Percentiles rank a stretch among this genome's conserved stretches.
These are phyloP conservation scores for Boletus patriciae DNA, from an alignment of 768 basidiomycete genomes.

Conservation along the genomic window DNA sequence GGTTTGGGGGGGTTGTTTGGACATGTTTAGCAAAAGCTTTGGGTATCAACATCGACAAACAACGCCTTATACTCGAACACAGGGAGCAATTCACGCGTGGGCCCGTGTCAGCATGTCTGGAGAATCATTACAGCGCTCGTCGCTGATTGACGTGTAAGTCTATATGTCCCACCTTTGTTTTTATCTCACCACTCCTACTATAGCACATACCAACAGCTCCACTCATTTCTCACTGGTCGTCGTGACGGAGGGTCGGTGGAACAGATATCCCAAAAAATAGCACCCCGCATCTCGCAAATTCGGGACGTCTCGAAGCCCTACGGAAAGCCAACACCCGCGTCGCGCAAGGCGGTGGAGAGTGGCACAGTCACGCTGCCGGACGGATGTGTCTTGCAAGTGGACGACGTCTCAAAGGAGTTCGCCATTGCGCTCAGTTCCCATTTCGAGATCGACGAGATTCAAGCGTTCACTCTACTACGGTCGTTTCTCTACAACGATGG, in stretches of 20 bases:
- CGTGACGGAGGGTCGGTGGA: constrained; percentile 58
- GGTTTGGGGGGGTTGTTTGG: constrained; percentile 10
- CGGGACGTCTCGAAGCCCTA: constrained; percentile 62
- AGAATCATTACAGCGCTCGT: constrained; percentile 60
- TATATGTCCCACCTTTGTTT: neutral
- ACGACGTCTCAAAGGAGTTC: constrained; percentile 68
- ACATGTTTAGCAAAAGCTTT: constrained; percentile 25
- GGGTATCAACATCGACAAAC: constrained; percentile 25
- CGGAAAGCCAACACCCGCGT: constrained; percentile 65
- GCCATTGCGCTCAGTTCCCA: constrained; percentile 68
- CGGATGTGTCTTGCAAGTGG: constrained; percentile 59
- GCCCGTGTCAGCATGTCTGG: constrained; percentile 36
- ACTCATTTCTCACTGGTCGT: constrained; percentile 56
- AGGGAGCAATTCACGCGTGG: neutral
- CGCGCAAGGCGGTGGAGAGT: constrained; percentile 63
- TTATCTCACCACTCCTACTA: neutral
- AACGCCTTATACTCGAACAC: constrained; percentile 14
- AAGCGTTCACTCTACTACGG: constrained; percentile 71
- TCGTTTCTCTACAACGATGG: constrained; percentile 81
- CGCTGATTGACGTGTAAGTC: constrained; percentile 65
- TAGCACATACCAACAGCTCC: constrained; percentile 67
- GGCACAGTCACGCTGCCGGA: constrained; percentile 70
- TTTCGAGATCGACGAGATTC: constrained; percentile 78
- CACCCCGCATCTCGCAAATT: constrained; percentile 57
- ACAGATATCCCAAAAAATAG: constrained; percentile 58